Base-by-base conservation (phyloP, 2,329 filamentous ascomycete genomes). In the Falciphora oryzae region DNA sequence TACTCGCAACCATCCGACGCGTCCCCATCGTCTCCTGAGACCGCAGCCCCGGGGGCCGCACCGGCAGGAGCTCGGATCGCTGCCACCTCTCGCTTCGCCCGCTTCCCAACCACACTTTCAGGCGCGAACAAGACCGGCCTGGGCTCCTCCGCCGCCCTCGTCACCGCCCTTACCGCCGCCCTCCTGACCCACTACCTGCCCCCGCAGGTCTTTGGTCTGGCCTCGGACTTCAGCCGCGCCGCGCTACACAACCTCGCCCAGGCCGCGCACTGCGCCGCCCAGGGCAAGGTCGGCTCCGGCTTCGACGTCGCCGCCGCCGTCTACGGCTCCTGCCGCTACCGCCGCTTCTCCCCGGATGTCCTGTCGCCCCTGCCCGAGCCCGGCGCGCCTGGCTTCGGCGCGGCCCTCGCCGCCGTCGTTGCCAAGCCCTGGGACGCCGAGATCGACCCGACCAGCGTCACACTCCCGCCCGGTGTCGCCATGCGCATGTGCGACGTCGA, bases 401-500 rank as follows among this genome's bases (percentile, higher is more conserved):
- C 81, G 1, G 79, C 83, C 18, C 79, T 98, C 14, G 84, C 85
- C 64, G 75, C 78, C 1, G 88, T 97, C 6, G 77, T 86, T 64
- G 78, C 77, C 4, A 71, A 74, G 2, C 76, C 78, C 29, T 99
- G 95, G 95, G 93, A 98, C 71, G 89, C 88, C 0, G 87, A 93
- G 71, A 87, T 96, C 61, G 50, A 63, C 61, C 22, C 31, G 32
- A 22, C n/a, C 32, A 84, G 81, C 22, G 87, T 94, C 63, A 83
- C 81, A 66, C 81, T 98, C 65, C 93, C 94, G 0, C 71, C 75
- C 0, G 92, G 91, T 0, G 79, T 96, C 69, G 85, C 89, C 29
- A 81, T 98, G 69, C 85, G 96, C 66, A 95, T 99, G 89, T 97
- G 93, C 73, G 95, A 99, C 73, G 95, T 99, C 8, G 92, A 96